A percentile compares a stretch with the other conserved stretches of the same genome.
Conservation (phyloP, 1,284 basidiomycete genomes). For the Sporisorium graminicola region DNA sequence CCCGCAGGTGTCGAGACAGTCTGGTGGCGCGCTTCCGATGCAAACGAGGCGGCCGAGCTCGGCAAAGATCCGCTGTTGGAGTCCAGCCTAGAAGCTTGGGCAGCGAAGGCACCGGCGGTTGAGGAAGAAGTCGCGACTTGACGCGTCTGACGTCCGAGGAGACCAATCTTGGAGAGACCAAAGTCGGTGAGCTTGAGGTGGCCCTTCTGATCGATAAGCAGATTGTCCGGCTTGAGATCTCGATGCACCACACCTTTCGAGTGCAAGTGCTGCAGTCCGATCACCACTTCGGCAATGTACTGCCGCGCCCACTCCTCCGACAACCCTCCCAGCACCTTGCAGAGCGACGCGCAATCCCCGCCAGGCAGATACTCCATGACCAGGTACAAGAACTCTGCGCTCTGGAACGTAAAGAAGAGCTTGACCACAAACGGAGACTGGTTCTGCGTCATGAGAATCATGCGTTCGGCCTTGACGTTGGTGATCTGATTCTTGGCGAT, state of each 20-base stretch:
- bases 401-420: constrained; percentile 72
- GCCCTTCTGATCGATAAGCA: constrained; percentile 94
- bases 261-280: constrained; percentile 95
- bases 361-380: constrained; percentile 77
- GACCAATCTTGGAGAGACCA: constrained; percentile 94
- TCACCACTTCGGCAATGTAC: constrained; percentile 94
- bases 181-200: constrained; percentile 98
- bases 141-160: constrained; percentile 85
- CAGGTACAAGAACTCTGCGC: constrained; percentile 71
- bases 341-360: constrained; percentile 94
- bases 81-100: constrained; percentile 18
- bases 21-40: constrained; percentile 31
- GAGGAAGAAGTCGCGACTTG: constrained; percentile 29
- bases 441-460: constrained; percentile 99
- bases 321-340: constrained; percentile 92
- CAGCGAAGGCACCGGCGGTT: constrained; percentile 13
- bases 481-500: constrained; percentile 99
- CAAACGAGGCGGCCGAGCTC: constrained; percentile 47
- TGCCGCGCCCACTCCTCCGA: constrained; percentile 97
- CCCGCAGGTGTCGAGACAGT: constrained; percentile 42
- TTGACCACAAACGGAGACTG: constrained; percentile 88
- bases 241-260: constrained; percentile 95
- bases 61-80: constrained; percentile 44
- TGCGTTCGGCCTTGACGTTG: constrained; percentile 98
- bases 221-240: constrained; percentile 97